Evolutionary conservation across 306 rosid genomes (phyloP).

Genomic region (Chamaecrista fasciculata): DNA sequence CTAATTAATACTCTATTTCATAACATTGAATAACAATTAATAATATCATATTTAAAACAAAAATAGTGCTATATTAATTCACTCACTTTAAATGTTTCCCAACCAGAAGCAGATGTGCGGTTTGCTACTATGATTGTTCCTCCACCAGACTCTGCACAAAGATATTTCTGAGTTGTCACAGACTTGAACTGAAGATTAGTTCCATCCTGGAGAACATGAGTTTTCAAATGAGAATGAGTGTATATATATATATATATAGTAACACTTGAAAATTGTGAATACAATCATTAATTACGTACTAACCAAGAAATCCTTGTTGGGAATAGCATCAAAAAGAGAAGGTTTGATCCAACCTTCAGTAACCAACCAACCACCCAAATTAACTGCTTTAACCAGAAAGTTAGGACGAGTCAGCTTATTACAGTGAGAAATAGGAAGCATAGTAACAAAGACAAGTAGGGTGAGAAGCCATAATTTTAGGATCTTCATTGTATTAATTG

Average conservation of each 20-base stretch:
- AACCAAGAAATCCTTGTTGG: constrained; percentile 75
- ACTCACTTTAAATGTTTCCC: constrained; percentile 69
- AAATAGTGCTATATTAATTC: background rate
- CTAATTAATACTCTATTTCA: too few species aligned
- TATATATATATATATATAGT: background rate
- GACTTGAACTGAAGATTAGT: constrained; percentile 63
- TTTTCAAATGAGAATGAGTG: background rate
- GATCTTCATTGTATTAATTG: constrained; percentile 32
- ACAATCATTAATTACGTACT: background rate
- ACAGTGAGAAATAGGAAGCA: constrained; percentile 15
- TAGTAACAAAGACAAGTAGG: constrained; percentile 16
- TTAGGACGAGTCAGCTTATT: constrained; percentile 13
- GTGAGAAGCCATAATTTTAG: constrained; percentile 30
- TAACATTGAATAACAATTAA: too few species aligned
- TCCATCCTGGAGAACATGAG: constrained; percentile 50
- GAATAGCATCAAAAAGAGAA: constrained; percentile 73
- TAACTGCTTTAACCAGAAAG: constrained; percentile 53
- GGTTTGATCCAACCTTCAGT: constrained; percentile 93
- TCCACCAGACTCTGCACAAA: constrained; percentile 65
- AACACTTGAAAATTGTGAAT: background rate
- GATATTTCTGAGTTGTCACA: constrained; percentile 52
- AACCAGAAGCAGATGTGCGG: constrained; percentile 55
- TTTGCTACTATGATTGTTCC: constrained; percentile 73
- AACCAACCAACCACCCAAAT: constrained; percentile 80
- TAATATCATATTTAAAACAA: background rate